Evolutionary conservation across 2,329 filamentous ascomycete genomes (phyloP), one percentile per base, ranked within the genome.

Genomic region (Aschersonia sp.): DNA sequence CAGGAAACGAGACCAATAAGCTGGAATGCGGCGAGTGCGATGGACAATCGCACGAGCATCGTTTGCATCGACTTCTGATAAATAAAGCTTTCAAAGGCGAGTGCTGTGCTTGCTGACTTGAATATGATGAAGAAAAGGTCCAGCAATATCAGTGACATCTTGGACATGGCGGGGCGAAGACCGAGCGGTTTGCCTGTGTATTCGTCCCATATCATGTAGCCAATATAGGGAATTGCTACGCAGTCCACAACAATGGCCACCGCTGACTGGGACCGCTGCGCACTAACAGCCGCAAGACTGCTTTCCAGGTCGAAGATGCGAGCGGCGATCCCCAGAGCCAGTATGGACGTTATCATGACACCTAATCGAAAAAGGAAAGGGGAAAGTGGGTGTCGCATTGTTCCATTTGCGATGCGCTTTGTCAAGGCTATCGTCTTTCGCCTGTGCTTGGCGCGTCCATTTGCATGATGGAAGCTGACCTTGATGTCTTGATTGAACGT

Each of bases 111-210:
- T 46, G 89, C 89, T 4, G 89, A 89, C 64, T 95, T 91, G 69
- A 98, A 95, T 42, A 97, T 89, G 59, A 98, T 95, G 62, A 98
- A 98, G 58, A 96, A 82, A 3, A 98, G 74, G 65, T 98, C 92
- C 49, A 95, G 77, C 48, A 98, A 78, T 51, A 97, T 85, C 45
- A 98, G 78, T 10, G 85, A 80, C 54, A 94, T 85, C 63, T 98
- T 98, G 45, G 87, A 84, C 49, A 82, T 82, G 7, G 88, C 81
- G 5, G 82, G 82, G 43, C 94, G 84, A 51, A 98, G 70, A 1
- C 92, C 92, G 28, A 98, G 72, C 29, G 94, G 92, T 61, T 94
- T 94, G 31, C 88, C 87, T 4, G 87, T 92, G 66, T 96, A 97
- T 67, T 98, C 92, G 61, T 98, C 92, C 68, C 83, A 94, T 30